These are phyloP conservation scores for Blepharisma stoltei DNA, from an alignment of 73 alveolate species.

Conservation along the genomic window DNA sequence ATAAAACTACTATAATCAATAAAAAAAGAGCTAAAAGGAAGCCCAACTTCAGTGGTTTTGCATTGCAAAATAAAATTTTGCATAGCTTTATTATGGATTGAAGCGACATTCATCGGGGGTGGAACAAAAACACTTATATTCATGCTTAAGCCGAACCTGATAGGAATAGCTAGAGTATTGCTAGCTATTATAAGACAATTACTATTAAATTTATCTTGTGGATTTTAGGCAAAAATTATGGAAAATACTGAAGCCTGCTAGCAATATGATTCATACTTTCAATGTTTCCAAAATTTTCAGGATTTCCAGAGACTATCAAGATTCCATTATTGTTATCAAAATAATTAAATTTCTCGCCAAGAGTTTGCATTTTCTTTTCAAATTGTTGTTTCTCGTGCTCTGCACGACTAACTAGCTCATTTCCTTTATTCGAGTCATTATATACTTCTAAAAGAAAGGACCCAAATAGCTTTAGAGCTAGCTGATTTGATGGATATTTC, in stretches of 20 bases:
- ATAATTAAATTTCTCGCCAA: constrained; percentile 7
- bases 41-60: constrained; percentile 1
- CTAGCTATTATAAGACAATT: too few relatives aligned
- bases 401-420: constrained; percentile 9
- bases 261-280: constrained; percentile 10
- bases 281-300: constrained; percentile 7
- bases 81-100: not conserved
- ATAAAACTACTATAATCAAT: not conserved
- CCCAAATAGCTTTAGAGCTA: too few relatives aligned
- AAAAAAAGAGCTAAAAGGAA: not conserved
- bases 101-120: not conserved
- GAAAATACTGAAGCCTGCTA: too few relatives aligned
- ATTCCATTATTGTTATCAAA: constrained; percentile 18
- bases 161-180: not conserved
- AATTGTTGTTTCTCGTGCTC: constrained; percentile 21
- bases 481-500: too few relatives aligned
- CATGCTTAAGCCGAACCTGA: not conserved
- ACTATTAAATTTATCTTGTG: too few relatives aligned
- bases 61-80: not conserved
- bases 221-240: too few relatives aligned
- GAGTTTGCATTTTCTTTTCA: not conserved
- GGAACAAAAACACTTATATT: not conserved
- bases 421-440: constrained; percentile 14
- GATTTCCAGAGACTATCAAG: not conserved
- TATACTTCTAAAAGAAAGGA: too few relatives aligned